A percentile compares a stretch with the other conserved stretches of the same genome.
Conservation (phyloP, 108 stramenopile genomes). For the Cyclotella choctawhatcheeana region DNA sequence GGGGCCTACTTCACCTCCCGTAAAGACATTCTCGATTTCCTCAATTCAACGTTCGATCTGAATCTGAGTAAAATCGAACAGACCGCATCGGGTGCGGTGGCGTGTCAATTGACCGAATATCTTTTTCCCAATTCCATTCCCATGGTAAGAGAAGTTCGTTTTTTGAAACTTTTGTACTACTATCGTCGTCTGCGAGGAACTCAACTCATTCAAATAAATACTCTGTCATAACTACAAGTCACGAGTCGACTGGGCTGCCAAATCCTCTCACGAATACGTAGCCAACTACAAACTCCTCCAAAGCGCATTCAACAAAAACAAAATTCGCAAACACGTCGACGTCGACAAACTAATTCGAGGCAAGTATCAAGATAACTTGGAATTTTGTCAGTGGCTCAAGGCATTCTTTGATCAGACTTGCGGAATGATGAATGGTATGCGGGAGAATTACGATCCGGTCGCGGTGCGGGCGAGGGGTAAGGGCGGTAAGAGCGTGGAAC, state of each 20-base stretch:
- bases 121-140: constrained; percentile 93
- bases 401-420: constrained; percentile 89
- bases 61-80: constrained; percentile 96
- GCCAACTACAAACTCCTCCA: constrained; percentile 98
- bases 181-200: too few relatives aligned
- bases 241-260: constrained; percentile 95
- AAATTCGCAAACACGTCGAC: constrained; percentile 86
- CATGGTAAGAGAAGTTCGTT: too few relatives aligned
- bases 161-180: too few relatives aligned
- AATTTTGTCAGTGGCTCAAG: constrained; percentile 99
- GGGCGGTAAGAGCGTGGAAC: constrained; percentile 69
- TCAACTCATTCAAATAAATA: too few relatives aligned
- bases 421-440: constrained; percentile 31
- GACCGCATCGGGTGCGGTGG: constrained; percentile 96
- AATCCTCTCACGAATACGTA: constrained; percentile 87
- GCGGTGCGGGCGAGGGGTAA: constrained; percentile 88
- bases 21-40: constrained; percentile 92
- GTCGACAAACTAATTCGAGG: constrained; percentile 95
- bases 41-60: constrained; percentile 90
- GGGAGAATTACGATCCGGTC: constrained; percentile 90
- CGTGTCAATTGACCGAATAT: constrained; percentile 95
- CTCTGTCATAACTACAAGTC: too few relatives aligned
- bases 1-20: constrained; percentile 97
- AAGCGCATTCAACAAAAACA: constrained; percentile 84
- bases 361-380: constrained; percentile 97